Evolutionary conservation across 441 rosid genomes (phyloP), one percentile per base, ranked within the genome.

Genomic region (Caryocar brasiliense): DNA sequence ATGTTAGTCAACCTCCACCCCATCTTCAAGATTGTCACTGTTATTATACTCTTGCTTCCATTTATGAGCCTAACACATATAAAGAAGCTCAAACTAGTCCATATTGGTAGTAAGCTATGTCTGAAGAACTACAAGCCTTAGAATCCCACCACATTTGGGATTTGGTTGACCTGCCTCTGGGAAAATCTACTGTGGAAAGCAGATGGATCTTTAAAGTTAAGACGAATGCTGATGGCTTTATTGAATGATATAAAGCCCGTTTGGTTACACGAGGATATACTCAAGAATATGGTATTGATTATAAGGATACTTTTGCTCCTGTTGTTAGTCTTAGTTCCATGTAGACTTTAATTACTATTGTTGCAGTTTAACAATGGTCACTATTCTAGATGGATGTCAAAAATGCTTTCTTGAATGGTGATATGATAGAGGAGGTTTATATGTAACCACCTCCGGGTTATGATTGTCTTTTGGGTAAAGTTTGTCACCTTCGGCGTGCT

Each of bases 141-240:
- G 10, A 4, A 15, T 10, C n/a, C 1, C 5, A 3, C 3, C 36
- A 2, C 4, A 56, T 36, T 11, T 56, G 28, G 44, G 38, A 44
- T 0, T 5, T 56, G 0, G 52, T 56, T 9, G n/a, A 34, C 11
- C 5, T 24, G 0, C 38, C 28, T 11, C 6, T 0, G 7, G 5
- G 3, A 2, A 40, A 32, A 19, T 6, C 11, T 29, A 2, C 2
- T 0, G 1, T 30, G 5, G 7, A 18, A 1, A 26, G 27, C 14
- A 51, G 39, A 39, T 51, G 28, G 5, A 40, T 54, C 0, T 54
- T 20, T 2, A 54, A 54, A 15, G 20, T 41, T 2, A 54, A 54
- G 6, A 54, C 30, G 2, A 1, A 0, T 4, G 12, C 23, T 4
- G 11, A 54, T 41, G 23, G 13, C 4, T 25, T 0, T 7, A 5